Conservation (phyloP, 768 basidiomycete genomes). For the Macrolepiota fuliginosa region DNA sequence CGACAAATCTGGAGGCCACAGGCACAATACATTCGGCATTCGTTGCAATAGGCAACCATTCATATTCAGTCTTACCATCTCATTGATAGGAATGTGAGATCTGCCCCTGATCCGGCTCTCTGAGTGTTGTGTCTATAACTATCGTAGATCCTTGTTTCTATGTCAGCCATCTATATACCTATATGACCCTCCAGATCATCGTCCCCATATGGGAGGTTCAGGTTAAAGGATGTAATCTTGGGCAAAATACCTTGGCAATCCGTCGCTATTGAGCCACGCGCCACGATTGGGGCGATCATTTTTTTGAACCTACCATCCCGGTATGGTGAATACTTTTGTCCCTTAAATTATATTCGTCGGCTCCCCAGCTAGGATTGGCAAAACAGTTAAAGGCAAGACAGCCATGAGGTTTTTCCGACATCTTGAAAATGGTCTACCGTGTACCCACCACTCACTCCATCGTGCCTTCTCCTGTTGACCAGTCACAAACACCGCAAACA, state of each 20-base stretch:
- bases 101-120: constrained; percentile 6
- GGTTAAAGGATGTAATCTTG: constrained; percentile 2
- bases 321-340: constrained; percentile 1
- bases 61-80: background rate
- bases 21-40: constrained; percentile 2
- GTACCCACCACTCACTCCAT: constrained; percentile 59
- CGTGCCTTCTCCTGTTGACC: constrained; percentile 52
- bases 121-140: background rate
- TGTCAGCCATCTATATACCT: background rate
- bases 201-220: constrained; percentile 7
- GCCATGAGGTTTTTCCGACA: constrained; percentile 29
- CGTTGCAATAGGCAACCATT: constrained; percentile 9
- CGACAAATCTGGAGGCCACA: background rate
- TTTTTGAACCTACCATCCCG: constrained; percentile 1
- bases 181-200: background rate
- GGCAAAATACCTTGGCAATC: constrained; percentile 2
- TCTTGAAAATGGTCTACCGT: constrained; percentile 55
- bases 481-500: constrained; percentile 22
- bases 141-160: constrained; percentile 10
- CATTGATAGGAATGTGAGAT: constrained; percentile 8
- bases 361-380: constrained; percentile 14
- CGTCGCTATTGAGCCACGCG: constrained; percentile 6
- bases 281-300: background rate
- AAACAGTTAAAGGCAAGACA: constrained; percentile 40
- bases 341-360: constrained; percentile 12